Percentiles rank a stretch among this genome's conserved stretches.
Conservation (phyloP, 345 rosid species). For the Anacardium occidentale region DNA sequence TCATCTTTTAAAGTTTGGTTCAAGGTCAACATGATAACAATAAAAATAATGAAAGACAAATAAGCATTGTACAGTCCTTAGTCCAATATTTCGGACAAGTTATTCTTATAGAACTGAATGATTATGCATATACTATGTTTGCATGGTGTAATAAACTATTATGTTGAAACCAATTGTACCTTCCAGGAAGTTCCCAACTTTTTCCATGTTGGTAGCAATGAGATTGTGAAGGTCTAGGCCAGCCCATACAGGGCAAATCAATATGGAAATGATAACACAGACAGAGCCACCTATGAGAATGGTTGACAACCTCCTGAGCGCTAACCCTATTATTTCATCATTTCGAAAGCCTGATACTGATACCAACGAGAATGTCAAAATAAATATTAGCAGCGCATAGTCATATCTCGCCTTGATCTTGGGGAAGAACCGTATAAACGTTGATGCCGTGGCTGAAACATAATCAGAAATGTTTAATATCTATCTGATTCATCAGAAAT, state of each 20-base stretch:
- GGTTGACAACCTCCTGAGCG: slow-evolving; percentile 60
- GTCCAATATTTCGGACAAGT: no score
- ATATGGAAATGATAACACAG: slow-evolving; percentile 45
- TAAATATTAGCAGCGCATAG: slow-evolving; percentile 71
- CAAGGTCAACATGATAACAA: no score
- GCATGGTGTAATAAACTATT: background rate
- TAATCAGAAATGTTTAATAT: background rate
- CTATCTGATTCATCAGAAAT: no score
- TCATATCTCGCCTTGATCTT: slow-evolving; percentile 77
- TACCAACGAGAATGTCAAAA: slow-evolving; percentile 68
- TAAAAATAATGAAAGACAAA: no score
- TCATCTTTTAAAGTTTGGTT: no score
- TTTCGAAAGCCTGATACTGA: slow-evolving; percentile 68
- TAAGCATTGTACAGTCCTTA: no score
- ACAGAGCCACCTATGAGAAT: slow-evolving; percentile 58
- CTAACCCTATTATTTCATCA: slow-evolving; percentile 46
- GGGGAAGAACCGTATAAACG: slow-evolving; percentile 76
- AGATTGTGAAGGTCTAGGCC: slow-evolving; percentile 61
- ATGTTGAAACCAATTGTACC: slow-evolving; percentile 29
- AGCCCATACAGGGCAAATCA: slow-evolving; percentile 68
- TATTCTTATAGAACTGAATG: no score
- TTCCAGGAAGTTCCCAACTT: slow-evolving; percentile 58
- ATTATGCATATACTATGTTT: no score
- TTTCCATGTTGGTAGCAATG: slow-evolving; percentile 48
- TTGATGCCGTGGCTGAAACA: slow-evolving; percentile 52